A percentile compares a stretch with the other conserved stretches of the same genome.
Evolutionary conservation across 768 basidiomycete genomes (phyloP).

Genomic region (Fomitopsis serialis): DNA sequence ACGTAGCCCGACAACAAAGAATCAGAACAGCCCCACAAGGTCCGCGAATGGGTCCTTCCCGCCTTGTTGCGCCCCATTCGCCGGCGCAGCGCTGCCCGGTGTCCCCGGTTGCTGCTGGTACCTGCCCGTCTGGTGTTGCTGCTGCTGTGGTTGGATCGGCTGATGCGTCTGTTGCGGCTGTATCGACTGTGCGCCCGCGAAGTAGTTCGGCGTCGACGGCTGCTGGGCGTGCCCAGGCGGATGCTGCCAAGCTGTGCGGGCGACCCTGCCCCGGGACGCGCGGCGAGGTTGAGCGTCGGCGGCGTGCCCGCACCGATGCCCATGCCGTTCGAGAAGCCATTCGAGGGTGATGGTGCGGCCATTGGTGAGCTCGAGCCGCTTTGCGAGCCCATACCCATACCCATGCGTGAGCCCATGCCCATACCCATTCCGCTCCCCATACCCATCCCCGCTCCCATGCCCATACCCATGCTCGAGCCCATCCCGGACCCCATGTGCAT

Average conservation of each 20-base stretch:
- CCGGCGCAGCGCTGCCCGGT: not conserved
- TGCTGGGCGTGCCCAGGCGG: conserved; percentile 29
- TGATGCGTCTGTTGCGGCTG: conserved; percentile 10
- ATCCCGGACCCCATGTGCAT: too few relatives aligned
- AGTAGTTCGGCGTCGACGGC: conserved; percentile 17
- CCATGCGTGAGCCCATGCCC: conserved; percentile 8
- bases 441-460: not conserved
- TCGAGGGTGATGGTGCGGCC: conserved; percentile 5
- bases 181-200: conserved; percentile 6
- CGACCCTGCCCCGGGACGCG: conserved; percentile 4
- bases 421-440: conserved; percentile 9
- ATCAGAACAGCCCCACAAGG: conserved; percentile 67
- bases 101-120: conserved; percentile 13
- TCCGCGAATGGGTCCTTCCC: conserved; percentile 82
- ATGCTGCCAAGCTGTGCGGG: conserved; percentile 16
- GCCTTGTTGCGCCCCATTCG: conserved; percentile 23
- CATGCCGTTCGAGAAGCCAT: conserved; percentile 1
- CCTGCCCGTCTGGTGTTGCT: conserved; percentile 10
- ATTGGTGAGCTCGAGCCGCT: conserved; percentile 5
- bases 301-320: conserved; percentile 5
- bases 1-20: not conserved
- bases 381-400: conserved; percentile 5
- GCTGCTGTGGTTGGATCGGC: conserved; percentile 11
- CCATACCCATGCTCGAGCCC: too few relatives aligned
- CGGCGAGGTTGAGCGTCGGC: conserved; percentile 1